Evolutionary conservation across 352 stramenopile species (phyloP), one percentile per base, ranked within the genome.

Genomic region (Halophytophthora polymorphica): DNA sequence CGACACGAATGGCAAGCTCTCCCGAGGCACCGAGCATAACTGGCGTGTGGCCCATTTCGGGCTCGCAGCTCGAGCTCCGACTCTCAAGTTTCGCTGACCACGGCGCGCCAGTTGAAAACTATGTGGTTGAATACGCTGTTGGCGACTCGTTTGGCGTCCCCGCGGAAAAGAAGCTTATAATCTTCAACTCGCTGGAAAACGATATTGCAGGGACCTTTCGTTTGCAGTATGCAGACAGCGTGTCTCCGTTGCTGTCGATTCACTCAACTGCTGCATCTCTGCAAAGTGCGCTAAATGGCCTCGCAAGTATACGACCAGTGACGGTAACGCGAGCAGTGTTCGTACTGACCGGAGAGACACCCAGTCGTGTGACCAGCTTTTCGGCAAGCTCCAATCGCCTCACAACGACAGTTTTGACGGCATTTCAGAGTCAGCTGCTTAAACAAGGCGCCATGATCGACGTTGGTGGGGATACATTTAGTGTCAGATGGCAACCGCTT

Each of bases 181-280:
- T 84, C 14, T 75, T 49, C 23, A 86, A 73, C 51, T 48, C 50
- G 11, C 15, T 72, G 1, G 61, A 72, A 35, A 72, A 85, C 44
- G 77, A 93, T 41, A 70, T 85, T 12, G 50, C 61, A 6, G 83
- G 83, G 2, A 88, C 73, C 6, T 93, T 93, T 38, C 74, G 58
- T 1, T 36, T 93, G 25, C 67, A 84, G 34, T 93, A 91, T 31
- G 83, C 77, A 4, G 69, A 82, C 28, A 50, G 61, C 3, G 18
- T 69, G 10, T 73, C 80, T 13, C 58, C 65, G 10, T 50, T 86
- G n/a, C 52, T 93, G 14, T 44, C 69, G 18, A 62, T 85, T 14
- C 62, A 93, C 23, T 69, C 69, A 13, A 81, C 73, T 1, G 71
- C 82, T 4, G 50, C 22, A 10, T 46, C 37, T 19, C 29, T 93